phyloP scores from a whole-genome alignment of 768 basidiomycete species.

The Trametes cubensis region DNA sequence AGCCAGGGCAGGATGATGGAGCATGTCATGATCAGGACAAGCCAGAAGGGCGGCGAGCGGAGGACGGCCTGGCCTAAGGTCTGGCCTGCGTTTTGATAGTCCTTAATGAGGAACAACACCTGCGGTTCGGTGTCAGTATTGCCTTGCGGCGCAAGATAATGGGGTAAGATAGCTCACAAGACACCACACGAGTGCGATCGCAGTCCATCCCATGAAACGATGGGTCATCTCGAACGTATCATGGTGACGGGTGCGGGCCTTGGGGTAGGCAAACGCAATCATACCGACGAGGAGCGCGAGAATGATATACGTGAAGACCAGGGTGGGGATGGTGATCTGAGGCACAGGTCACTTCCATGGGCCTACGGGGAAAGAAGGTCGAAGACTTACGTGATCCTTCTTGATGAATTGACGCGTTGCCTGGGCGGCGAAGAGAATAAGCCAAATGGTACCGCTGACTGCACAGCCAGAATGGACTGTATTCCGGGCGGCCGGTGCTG shows the following conservation, averaged over 20 bases:
- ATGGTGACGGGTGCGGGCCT: constrained; percentile 47
- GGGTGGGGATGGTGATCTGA: constrained; percentile 49
- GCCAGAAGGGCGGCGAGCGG: constrained; percentile 53
- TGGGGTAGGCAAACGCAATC: constrained; percentile 52
- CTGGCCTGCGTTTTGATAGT: constrained; percentile 43
- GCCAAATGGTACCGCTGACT: constrained; percentile 55
- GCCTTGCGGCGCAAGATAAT: background rate
- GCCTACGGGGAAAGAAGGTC: background rate
- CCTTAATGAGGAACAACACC: constrained; percentile 54
- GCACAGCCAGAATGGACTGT: constrained; percentile 53
- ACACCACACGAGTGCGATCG: constrained; percentile 52
- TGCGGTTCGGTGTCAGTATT: constrained; percentile 22
- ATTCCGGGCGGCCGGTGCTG: background rate
- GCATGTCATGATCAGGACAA: constrained; percentile 51
- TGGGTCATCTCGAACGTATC: constrained; percentile 57
- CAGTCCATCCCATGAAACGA: constrained; percentile 58
- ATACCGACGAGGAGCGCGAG: constrained; percentile 49
- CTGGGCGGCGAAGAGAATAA: constrained; percentile 50
- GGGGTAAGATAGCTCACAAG: constrained; percentile 37
- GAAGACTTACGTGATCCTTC: constrained; percentile 37
- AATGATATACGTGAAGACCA: constrained; percentile 52
- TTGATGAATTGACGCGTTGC: constrained; percentile 49
- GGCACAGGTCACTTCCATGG: constrained; percentile 25
- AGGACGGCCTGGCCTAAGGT: constrained; percentile 46
- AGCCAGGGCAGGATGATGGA: constrained; percentile 60